These are phyloP conservation scores for Colletotrichum falcatum DNA, from an alignment of 2,329 filamentous ascomycete genomes.

Conservation along the genomic window DNA sequence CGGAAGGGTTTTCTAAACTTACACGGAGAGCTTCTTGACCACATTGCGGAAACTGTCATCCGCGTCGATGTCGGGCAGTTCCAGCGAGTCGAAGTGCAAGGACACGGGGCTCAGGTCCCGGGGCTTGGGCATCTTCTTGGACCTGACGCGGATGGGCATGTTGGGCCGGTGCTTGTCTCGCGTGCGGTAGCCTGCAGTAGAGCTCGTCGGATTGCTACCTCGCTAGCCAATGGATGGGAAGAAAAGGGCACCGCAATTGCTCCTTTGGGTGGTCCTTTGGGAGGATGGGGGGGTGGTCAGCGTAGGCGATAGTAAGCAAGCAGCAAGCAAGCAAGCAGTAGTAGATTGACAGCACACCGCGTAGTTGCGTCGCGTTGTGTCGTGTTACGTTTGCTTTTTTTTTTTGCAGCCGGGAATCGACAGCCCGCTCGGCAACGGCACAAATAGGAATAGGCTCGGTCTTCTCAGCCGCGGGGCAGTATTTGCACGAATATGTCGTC, in stretches of 20 bases:
- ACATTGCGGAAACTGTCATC: conserved; percentile 73
- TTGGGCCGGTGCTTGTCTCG: conserved; percentile 7
- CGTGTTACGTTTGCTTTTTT: not conserved
- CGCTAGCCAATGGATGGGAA: conserved; percentile 20
- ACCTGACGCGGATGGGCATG: conserved; percentile 55
- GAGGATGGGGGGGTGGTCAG: conserved; percentile 5
- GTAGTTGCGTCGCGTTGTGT: not conserved
- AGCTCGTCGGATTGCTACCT: conserved; percentile 7
- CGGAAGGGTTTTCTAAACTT: conserved; percentile 44
- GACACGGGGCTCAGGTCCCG: conserved; percentile 53
- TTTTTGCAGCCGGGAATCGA: conserved; percentile 14
- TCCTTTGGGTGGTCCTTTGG: not conserved
- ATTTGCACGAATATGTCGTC: no score
- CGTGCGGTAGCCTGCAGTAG: not conserved
- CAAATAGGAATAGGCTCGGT: not conserved
- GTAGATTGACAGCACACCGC: not conserved
- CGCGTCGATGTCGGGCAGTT: conserved; percentile 67
- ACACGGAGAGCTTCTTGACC: conserved; percentile 76
- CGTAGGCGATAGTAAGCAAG: conserved; percentile 3
- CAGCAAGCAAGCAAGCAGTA: not conserved
- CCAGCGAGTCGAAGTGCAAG: conserved; percentile 48
- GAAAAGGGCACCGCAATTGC: conserved; percentile 4
- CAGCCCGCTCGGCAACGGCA: not conserved
- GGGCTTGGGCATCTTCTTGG: conserved; percentile 47
- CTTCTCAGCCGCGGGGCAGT: not conserved